These are phyloP conservation scores for Citrus sp. DNA, from an alignment of 345 rosid species.

Conservation along the genomic window DNA sequence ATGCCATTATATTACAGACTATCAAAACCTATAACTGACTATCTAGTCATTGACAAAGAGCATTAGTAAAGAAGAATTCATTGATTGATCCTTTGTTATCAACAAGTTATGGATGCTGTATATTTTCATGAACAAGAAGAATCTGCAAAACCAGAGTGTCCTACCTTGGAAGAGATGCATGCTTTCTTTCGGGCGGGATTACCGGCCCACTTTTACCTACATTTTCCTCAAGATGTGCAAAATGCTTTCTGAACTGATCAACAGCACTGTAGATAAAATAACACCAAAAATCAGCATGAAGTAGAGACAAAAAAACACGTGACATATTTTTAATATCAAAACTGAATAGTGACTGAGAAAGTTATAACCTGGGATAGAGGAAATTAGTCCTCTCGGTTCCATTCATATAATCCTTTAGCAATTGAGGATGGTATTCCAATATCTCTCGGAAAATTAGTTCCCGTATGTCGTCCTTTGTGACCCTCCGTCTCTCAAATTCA, in stretches of 20 bases:
- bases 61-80: background rate
- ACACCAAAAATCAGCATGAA: slow-evolving; percentile 6
- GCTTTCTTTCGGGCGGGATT: slow-evolving; percentile 79
- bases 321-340: background rate
- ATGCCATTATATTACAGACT: background rate
- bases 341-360: slow-evolving; percentile 6
- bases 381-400: slow-evolving; percentile 89
- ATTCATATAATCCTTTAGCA: slow-evolving; percentile 74
- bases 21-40: background rate
- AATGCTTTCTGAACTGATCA: slow-evolving; percentile 90
- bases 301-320: slow-evolving; percentile 6
- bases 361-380: slow-evolving; percentile 82
- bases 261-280: slow-evolving; percentile 59
- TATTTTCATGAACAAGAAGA: background rate
- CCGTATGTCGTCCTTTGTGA: slow-evolving; percentile 83
- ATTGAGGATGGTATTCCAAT: slow-evolving; percentile 93
- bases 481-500: slow-evolving; percentile 92
- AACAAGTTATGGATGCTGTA: background rate
- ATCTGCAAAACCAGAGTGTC: background rate
- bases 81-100: background rate
- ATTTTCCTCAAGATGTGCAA: slow-evolving; percentile 87
- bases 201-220: slow-evolving; percentile 67
- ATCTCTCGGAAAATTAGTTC: slow-evolving; percentile 85
- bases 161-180: slow-evolving; percentile 87
- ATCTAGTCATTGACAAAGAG: background rate